Percentiles rank a stretch among this genome's conserved stretches.
Evolutionary conservation across 2,329 filamentous ascomycete species (phyloP).

Genomic region (Fusarium sp.): DNA sequence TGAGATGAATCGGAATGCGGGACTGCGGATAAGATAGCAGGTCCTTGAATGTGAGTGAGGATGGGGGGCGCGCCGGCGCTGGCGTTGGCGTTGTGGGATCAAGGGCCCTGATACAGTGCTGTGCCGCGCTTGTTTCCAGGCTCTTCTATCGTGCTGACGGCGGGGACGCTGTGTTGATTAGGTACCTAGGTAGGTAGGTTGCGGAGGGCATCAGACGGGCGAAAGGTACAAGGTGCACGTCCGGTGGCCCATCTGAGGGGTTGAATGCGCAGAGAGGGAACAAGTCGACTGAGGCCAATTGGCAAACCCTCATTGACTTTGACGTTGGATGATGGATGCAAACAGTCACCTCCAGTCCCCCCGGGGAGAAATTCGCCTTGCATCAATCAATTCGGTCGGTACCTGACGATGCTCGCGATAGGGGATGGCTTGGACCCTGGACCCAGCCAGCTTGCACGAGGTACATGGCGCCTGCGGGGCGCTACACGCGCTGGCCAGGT

Average conservation of each 20-base stretch:
- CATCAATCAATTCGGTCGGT: conserved; percentile 27
- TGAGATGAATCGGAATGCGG: conserved; percentile 41
- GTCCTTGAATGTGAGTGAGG: conserved; percentile 29
- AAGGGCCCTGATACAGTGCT: conserved; percentile 5
- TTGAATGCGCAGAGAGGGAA: neutral
- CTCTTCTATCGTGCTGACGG: conserved; percentile 16
- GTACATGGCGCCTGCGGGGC: conserved; percentile 30
- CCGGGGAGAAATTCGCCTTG: conserved; percentile 5
- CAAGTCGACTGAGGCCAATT: conserved; percentile 2
- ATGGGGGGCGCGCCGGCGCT: too few relatives aligned
- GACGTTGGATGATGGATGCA: neutral
- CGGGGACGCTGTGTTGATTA: neutral
- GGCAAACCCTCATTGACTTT: conserved; percentile 3
- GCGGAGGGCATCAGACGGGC: too few relatives aligned
- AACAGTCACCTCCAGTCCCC: conserved; percentile 3
- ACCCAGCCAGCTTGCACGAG: conserved; percentile 22
- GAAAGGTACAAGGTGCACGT: conserved; percentile 7
- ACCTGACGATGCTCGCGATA: conserved; percentile 36
- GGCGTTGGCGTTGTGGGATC: neutral
- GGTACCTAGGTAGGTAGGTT: too few relatives aligned
- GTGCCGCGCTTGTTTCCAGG: conserved; percentile 8
- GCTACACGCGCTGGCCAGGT: conserved; percentile 29
- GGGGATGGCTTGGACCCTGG: conserved; percentile 39
- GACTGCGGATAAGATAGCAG: conserved; percentile 36
- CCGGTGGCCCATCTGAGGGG: conserved; percentile 7